These are phyloP conservation scores for Fraxinus baroniana DNA, from an alignment of 305 asterid species.

Conservation along the genomic window DNA sequence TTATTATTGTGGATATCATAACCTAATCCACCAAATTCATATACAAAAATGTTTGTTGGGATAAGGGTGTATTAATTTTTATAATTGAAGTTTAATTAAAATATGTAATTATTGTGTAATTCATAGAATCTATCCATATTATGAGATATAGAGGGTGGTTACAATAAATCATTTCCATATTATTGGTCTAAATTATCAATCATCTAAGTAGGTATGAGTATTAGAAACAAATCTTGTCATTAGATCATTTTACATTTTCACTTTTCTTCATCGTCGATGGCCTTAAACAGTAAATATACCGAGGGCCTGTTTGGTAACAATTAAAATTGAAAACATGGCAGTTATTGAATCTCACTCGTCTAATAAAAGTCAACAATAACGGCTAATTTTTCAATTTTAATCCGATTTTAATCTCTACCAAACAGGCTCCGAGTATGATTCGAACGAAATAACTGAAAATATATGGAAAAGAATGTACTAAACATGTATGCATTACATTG, in stretches of 20 bases:
- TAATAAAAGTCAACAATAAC: too few relatives aligned
- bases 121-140: neutral
- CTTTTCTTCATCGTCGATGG: neutral
- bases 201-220: neutral
- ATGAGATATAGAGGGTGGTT: neutral
- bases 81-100: neutral
- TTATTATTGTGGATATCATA: neutral
- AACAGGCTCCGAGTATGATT: neutral
- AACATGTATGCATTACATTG: neutral
- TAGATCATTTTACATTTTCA: neutral
- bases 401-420: too few relatives aligned
- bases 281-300: too few relatives aligned
- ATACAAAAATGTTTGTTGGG: neutral
- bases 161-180: neutral
- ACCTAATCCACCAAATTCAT: neutral
- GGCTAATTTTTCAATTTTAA: too few relatives aligned
- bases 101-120: neutral
- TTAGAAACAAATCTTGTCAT: neutral
- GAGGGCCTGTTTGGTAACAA: too few relatives aligned
- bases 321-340: too few relatives aligned
- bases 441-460: too few relatives aligned
- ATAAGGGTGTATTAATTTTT: neutral
- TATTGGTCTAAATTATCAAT: neutral
- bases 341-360: too few relatives aligned
- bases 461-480: too few relatives aligned